Conservation (phyloP, 169 alveolate species). For the Plasmodium gaboni region DNA sequence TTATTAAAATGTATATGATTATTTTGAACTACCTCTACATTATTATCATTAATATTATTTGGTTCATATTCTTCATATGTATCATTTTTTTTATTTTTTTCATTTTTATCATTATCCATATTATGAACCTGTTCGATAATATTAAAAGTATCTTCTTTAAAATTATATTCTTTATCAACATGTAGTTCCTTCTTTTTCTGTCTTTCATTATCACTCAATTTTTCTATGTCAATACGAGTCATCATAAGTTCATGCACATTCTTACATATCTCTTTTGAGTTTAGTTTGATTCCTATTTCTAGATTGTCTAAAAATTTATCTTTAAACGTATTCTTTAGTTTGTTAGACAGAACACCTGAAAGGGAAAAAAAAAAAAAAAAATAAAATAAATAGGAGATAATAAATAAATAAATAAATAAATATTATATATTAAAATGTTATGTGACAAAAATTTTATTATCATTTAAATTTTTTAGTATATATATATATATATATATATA, state of each 20-base stretch:
- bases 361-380: constrained; percentile 12
- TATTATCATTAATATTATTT: too few species aligned
- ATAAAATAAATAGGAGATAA: not conserved
- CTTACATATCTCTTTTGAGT: constrained; percentile 15
- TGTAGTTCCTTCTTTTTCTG: constrained; percentile 4
- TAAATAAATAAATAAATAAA: too few species aligned
- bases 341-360: constrained; percentile 61
- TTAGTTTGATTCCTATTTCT: constrained; percentile 31
- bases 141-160: not conserved
- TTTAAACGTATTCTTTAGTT: constrained; percentile 29
- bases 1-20: not conserved
- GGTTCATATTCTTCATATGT: too few species aligned
- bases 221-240: constrained; percentile 8
- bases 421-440: not conserved
- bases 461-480: not conserved
- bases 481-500: not conserved
- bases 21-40: too few species aligned
- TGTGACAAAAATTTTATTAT: too few species aligned
- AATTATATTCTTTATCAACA: not conserved
- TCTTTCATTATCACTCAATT: not conserved
- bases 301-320: constrained; percentile 29
- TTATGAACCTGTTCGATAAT: not conserved
- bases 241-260: constrained; percentile 22
- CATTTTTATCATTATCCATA: not conserved
- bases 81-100: not conserved